Evolutionary conservation across 2,329 filamentous ascomycete genomes (phyloP).

Genomic region (Aspergillus bombycis): DNA sequence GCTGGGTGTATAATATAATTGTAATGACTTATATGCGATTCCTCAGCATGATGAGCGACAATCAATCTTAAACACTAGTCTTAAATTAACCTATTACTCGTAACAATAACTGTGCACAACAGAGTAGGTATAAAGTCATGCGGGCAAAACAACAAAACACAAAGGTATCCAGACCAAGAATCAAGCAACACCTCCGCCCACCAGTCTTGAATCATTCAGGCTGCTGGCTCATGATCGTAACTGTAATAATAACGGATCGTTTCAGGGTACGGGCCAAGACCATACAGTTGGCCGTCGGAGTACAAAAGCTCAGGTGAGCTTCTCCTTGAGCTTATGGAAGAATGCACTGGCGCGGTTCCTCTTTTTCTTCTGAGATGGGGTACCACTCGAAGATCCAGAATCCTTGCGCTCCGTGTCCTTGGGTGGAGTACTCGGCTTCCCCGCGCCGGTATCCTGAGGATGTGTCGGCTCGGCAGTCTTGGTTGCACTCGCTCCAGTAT

Average conservation of each 20-base stretch:
- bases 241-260: background rate
- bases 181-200: slow-evolving; percentile 12
- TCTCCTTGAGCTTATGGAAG: slow-evolving; percentile 60
- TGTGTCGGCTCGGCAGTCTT: slow-evolving; percentile 20
- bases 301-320: slow-evolving; percentile 38
- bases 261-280: background rate
- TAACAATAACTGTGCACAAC: background rate
- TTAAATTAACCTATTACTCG: slow-evolving; percentile 6
- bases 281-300: background rate
- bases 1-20: background rate
- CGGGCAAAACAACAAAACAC: slow-evolving; percentile 16
- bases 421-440: slow-evolving; percentile 15
- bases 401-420: slow-evolving; percentile 33
- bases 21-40: background rate
- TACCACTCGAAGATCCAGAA: slow-evolving; percentile 24
- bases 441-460: background rate
- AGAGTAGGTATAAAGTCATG: slow-evolving; percentile 4
- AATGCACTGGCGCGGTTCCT: slow-evolving; percentile 55
- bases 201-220: slow-evolving; percentile 15
- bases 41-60: background rate
- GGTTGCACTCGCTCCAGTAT: slow-evolving; percentile 13
- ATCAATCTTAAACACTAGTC: background rate
- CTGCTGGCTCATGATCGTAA: slow-evolving; percentile 1
- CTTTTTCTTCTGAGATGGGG: slow-evolving; percentile 56
- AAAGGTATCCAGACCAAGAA: slow-evolving; percentile 28